A percentile compares a stretch with the other conserved stretches of the same genome.
Conservation (phyloP, 1,284 basidiomycete species). For the Irpex sp. region DNA sequence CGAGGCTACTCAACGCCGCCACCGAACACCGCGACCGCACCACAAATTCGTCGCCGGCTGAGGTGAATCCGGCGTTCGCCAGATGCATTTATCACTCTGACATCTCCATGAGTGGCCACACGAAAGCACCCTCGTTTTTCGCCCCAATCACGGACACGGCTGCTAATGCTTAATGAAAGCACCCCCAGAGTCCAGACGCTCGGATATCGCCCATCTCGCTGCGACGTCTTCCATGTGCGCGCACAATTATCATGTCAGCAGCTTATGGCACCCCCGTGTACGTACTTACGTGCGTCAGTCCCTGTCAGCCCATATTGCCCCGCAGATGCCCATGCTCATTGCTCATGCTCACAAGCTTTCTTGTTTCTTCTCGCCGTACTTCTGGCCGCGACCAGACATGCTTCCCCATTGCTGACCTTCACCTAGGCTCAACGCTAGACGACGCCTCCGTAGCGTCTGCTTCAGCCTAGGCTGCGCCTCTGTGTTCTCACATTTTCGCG, state of each 20-base stretch:
- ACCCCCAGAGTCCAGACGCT: background rate
- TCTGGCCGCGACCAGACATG: background rate
- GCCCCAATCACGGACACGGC: background rate
- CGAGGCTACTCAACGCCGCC: slow-evolving; percentile 3
- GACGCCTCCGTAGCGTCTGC: background rate
- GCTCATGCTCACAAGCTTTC: background rate
- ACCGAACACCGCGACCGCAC: slow-evolving; percentile 29
- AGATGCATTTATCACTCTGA: too few relatives aligned
- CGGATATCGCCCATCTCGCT: background rate
- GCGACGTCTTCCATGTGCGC: background rate
- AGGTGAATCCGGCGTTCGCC: slow-evolving; percentile 33
- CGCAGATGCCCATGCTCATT: background rate
- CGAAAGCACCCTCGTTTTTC: background rate
- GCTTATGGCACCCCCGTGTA: background rate
- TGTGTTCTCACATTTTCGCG: background rate
- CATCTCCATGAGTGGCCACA: background rate
- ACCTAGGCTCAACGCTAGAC: background rate
- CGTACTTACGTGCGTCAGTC: background rate
- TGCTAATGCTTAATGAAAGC: background rate
- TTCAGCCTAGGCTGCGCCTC: background rate
- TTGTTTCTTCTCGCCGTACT: background rate
- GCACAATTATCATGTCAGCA: background rate
- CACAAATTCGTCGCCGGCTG: slow-evolving; percentile 39
- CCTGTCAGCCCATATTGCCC: background rate
- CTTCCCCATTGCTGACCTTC: background rate